phyloP scores from a whole-genome alignment of 1,284 basidiomycete genomes.

The Ceratobasidium sp. region DNA sequence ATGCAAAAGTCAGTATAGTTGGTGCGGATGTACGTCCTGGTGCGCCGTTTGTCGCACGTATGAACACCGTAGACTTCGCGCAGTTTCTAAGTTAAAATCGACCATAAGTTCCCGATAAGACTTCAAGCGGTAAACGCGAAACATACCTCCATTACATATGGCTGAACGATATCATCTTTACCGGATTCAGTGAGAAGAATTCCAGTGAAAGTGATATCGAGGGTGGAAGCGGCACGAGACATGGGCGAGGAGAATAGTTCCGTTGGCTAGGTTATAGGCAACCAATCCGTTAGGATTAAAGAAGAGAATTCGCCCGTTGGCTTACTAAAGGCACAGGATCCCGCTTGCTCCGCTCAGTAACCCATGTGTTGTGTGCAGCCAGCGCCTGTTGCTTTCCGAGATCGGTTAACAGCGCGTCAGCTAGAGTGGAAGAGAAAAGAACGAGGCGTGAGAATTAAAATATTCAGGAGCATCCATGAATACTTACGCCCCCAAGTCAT shows the following conservation, averaged over 20 bases:
- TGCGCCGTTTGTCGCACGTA: constrained; percentile 78
- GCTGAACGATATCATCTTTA: constrained; percentile 52
- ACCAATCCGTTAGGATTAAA: background rate
- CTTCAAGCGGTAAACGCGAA: background rate
- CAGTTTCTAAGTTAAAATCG: constrained; percentile 62
- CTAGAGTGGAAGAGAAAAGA: constrained; percentile 57
- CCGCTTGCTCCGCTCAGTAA: constrained; percentile 61
- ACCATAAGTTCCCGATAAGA: background rate
- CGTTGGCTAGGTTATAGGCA: constrained; percentile 64
- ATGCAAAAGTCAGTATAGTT: constrained; percentile 74
- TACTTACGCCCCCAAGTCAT: constrained; percentile 83
- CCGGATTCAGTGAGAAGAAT: constrained; percentile 52
- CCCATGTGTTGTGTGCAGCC: constrained; percentile 70
- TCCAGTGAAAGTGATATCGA: constrained; percentile 72
- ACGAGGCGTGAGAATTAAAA: background rate
- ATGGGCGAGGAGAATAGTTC: constrained; percentile 80
- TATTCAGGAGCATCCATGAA: background rate
- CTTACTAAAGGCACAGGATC: constrained; percentile 33
- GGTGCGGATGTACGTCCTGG: constrained; percentile 66
- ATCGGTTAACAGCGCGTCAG: constrained; percentile 62
- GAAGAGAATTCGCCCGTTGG: background rate
- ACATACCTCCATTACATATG: constrained; percentile 68
- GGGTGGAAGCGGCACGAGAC: constrained; percentile 77
- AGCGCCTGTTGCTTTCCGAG: constrained; percentile 48
- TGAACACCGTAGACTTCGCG: constrained; percentile 79